phyloP scores from a whole-genome alignment of 208 protist species.

The Lotmaria passim region DNA sequence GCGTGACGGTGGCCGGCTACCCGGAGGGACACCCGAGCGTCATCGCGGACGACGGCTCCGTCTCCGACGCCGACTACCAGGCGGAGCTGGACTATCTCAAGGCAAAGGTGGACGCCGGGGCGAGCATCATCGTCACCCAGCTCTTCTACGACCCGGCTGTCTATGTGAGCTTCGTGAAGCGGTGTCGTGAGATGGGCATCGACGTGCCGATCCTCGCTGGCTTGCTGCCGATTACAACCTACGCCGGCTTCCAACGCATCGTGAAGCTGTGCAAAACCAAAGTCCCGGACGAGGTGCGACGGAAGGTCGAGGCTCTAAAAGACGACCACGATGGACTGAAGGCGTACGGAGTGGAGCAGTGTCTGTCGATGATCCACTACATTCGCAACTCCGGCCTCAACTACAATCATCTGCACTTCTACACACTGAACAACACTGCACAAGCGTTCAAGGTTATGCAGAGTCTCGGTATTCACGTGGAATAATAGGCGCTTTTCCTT shows the following conservation, averaged over 20 bases:
- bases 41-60: slow-evolving; percentile 47
- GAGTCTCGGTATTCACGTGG: slow-evolving; percentile 41
- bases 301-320: slow-evolving; percentile 62
- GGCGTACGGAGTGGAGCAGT: slow-evolving; percentile 66
- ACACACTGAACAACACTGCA: slow-evolving; percentile 63
- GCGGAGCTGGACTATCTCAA: slow-evolving; percentile 93
- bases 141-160: slow-evolving; percentile 95
- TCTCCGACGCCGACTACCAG: slow-evolving; percentile 69
- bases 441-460: slow-evolving; percentile 53
- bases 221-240: slow-evolving; percentile 92
- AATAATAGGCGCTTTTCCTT: slow-evolving; percentile 15
- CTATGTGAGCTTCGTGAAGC: slow-evolving; percentile 92
- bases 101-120: slow-evolving; percentile 96
- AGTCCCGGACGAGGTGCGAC: slow-evolving; percentile 53
- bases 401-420: slow-evolving; percentile 82
- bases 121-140: slow-evolving; percentile 97
- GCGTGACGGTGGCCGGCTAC: slow-evolving; percentile 94
- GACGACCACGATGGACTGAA: slow-evolving; percentile 61
- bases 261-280: slow-evolving; percentile 77
- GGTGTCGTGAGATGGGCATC: slow-evolving; percentile 91
- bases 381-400: slow-evolving; percentile 59
- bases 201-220: slow-evolving; percentile 95
- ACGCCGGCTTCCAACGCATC: slow-evolving; percentile 69
- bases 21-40: slow-evolving; percentile 90
- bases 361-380: slow-evolving; percentile 57